Evolutionary conservation across 169 alveolate genomes (phyloP).

Genomic region (Hepatocystis sp.): DNA sequence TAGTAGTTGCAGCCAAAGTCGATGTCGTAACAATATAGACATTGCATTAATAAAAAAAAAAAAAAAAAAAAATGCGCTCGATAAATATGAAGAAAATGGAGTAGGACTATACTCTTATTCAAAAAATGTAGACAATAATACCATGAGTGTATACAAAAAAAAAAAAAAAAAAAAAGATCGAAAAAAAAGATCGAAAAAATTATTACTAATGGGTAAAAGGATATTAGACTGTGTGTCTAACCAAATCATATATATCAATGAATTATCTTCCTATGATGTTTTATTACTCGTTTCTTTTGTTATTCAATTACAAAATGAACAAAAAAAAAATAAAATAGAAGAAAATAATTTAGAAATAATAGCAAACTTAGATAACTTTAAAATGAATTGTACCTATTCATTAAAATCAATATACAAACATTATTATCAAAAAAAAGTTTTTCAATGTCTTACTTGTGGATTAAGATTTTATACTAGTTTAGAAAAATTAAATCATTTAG

Average conservation of each 20-base stretch:
- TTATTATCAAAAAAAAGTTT: conserved; percentile 28
- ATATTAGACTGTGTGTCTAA: conserved; percentile 40
- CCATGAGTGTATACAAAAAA: no score
- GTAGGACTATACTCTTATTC: no score
- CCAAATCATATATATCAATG: conserved; percentile 57
- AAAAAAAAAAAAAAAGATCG: no score
- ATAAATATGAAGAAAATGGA: no score
- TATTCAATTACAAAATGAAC: conserved; percentile 64
- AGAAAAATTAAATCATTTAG: conserved; percentile 71
- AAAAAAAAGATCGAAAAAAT: no score
- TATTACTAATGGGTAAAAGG: no score
- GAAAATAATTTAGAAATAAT: conserved; percentile 50
- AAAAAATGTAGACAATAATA: no score
- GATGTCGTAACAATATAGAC: no score
- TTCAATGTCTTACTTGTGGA: conserved; percentile 72
- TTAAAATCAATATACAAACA: conserved; percentile 37
- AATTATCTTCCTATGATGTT: conserved; percentile 38
- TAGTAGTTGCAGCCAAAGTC: no score
- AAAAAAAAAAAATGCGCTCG: no score
- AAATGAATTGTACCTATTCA: conserved; percentile 37
- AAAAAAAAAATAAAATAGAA: conserved; percentile 66
- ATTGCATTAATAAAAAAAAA: no score
- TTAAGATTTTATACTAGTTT: conserved; percentile 43
- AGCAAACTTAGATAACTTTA: conserved; percentile 33
- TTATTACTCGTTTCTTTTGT: conserved; percentile 40